These are phyloP conservation scores for Macrolepiota albuminosa DNA, from an alignment of 768 basidiomycete genomes.

Conservation along the genomic window DNA sequence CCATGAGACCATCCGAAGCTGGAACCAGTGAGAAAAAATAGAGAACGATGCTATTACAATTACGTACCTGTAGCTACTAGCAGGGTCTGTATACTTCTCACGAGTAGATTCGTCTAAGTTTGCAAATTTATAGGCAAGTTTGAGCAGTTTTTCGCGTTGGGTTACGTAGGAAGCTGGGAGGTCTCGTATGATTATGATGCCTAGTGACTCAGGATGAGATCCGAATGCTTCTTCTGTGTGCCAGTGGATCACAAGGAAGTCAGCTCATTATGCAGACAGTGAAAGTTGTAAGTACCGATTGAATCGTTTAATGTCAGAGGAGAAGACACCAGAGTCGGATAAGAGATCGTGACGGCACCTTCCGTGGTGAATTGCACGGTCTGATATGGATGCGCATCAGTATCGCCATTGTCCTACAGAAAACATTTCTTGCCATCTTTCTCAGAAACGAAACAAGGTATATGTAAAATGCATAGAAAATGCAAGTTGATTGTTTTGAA, in stretches of 20 bases:
- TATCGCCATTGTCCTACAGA: slow-evolving; percentile 9
- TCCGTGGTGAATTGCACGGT: slow-evolving; percentile 34
- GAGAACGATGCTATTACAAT: neutral
- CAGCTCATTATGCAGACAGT: neutral
- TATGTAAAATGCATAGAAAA: neutral
- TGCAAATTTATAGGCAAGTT: slow-evolving; percentile 72
- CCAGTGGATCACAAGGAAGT: neutral
- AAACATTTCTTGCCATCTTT: slow-evolving; percentile 18
- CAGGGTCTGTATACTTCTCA: slow-evolving; percentile 72
- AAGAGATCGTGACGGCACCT: slow-evolving; percentile 60
- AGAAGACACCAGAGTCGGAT: slow-evolving; percentile 47
- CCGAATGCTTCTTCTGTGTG: slow-evolving; percentile 75
- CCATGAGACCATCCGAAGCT: slow-evolving; percentile 99
- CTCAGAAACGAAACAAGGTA: neutral
- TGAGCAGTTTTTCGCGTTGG: slow-evolving; percentile 70
- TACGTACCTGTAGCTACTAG: slow-evolving; percentile 69
- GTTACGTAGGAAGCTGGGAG: slow-evolving; percentile 61
- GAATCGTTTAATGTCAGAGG: slow-evolving; percentile 50
- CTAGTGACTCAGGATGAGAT: slow-evolving; percentile 67
- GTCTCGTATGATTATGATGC: slow-evolving; percentile 79
- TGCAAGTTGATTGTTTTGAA: too few relatives aligned
- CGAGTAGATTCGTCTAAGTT: slow-evolving; percentile 57
- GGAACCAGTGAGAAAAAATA: neutral
- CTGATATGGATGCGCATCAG: slow-evolving; percentile 16
- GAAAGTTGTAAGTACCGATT: slow-evolving; percentile 47